Evolutionary conservation across 495 filamentous ascomycete genomes (phyloP), one percentile per base, ranked within the genome.

Genomic region (Penicillium lividum): DNA sequence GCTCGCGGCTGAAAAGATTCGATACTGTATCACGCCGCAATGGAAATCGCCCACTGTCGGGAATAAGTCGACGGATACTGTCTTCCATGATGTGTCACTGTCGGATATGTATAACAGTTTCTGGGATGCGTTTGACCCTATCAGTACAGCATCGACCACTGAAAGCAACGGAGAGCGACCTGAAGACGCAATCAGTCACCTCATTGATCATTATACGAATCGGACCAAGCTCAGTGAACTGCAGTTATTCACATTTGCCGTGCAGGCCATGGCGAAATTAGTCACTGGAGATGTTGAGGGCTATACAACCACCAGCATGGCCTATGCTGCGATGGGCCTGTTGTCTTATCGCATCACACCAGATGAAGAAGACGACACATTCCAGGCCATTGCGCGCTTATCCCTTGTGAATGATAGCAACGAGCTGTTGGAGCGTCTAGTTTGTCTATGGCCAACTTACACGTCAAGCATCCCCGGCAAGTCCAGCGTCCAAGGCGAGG

Each of bases 71-170:
- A 7, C 16, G 9, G 28, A 46, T 10, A 13, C 16, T 36, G 15
- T n/a, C 0, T 34, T 53, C 4, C 8, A n/a, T n/a, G 43, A 53
- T 33, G 53, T 61, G 8, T 34, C 49, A 3, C 57, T 61, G 33
- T 57, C 48, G 1, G 59, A 61, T 25, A 61, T 61, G 59, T 61
- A 61, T 30, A 18, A 48, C 22, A 61, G 59, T 18, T 61, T 61
- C 50, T 61, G 59, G 59, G 29, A 40, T 13, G 10, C 30, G 16
- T 43, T 31, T 28, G 29, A 54, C 7, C 54, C 58, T 44, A 36
- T 53, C 5, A 55, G 38, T 25, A 46, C 42, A 16, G 31, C 18
- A 11, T 8, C 30, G 3, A 52, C 9, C 2, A 30, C 7, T n/a
- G 47, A 50, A 16, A 5, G n/a, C 25, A 38, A 40, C 30, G 42